A percentile compares a stretch with the other conserved stretches of the same genome.
Evolutionary conservation across 805 yeast genomes (phyloP).

Genomic region (Candida caryicola): DNA sequence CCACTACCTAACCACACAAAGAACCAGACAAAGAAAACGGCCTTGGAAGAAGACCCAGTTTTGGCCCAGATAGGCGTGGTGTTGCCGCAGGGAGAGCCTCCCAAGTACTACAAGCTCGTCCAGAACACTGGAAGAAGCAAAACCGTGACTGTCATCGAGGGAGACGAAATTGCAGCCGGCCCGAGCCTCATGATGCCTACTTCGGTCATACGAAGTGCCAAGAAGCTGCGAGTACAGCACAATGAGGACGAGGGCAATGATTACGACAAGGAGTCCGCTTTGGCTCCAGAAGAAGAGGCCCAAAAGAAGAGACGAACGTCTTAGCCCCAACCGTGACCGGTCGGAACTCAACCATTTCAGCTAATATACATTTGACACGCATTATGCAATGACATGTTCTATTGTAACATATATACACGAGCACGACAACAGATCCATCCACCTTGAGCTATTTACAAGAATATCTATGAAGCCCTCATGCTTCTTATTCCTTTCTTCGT

Average conservation of each 20-base stretch:
- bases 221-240: slow-evolving; percentile 9
- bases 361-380: no score
- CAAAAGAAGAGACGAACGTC: not conserved
- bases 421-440: not conserved
- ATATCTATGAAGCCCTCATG: not conserved
- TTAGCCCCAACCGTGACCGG: no score
- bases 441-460: slow-evolving; percentile 8
- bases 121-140: slow-evolving; percentile 25
- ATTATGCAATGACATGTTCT: no score
- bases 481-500: not conserved
- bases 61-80: slow-evolving; percentile 21
- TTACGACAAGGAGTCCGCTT: not conserved
- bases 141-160: not conserved
- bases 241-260: slow-evolving; percentile 7
- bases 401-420: not conserved
- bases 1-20: slow-evolving; percentile 25
- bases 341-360: no score
- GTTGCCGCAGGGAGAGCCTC: slow-evolving; percentile 43
- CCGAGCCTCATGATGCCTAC: not conserved
- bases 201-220: slow-evolving; percentile 1
- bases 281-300: slow-evolving; percentile 7
- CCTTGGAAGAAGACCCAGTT: slow-evolving; percentile 2
- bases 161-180: not conserved
- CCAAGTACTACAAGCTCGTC: slow-evolving; percentile 45
- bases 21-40: slow-evolving; percentile 21